Conservation (phyloP, 768 basidiomycete genomes). For the Pisolithus microcarpus region DNA sequence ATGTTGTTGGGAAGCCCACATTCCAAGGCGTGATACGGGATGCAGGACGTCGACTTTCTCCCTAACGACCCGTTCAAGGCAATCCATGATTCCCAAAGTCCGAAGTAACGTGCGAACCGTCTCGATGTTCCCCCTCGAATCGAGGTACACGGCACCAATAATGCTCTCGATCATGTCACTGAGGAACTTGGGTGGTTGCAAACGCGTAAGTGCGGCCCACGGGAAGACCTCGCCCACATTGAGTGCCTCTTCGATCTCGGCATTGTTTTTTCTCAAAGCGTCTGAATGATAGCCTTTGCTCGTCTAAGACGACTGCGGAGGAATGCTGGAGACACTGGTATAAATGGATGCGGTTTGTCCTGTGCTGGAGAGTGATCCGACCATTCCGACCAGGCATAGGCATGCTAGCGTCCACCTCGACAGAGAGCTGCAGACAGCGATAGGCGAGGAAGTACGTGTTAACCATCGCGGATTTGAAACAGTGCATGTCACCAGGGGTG, state of each 20-base stretch:
- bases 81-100: constrained; percentile 47
- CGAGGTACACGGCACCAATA: constrained; percentile 70
- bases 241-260: constrained; percentile 44
- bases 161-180: constrained; percentile 76
- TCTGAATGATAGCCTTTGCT: constrained; percentile 47
- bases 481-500: constrained; percentile 60
- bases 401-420: constrained; percentile 42
- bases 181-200: constrained; percentile 73
- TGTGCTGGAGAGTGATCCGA: constrained; percentile 30
- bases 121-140: constrained; percentile 51
- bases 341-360: constrained; percentile 44
- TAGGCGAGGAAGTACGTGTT: constrained; percentile 70
- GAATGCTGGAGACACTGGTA: constrained; percentile 74
- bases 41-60: constrained; percentile 68
- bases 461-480: constrained; percentile 62
- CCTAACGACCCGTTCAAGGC: constrained; percentile 58
- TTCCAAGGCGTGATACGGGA: constrained; percentile 57
- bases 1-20: constrained; percentile 51
- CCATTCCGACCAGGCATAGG: constrained; percentile 33
- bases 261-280: constrained; percentile 44
- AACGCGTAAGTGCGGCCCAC: constrained; percentile 65
- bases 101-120: constrained; percentile 42
- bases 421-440: constrained; percentile 47
- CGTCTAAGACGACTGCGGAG: constrained; percentile 52
- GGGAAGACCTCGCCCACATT: constrained; percentile 45